Conservation (phyloP, 78 protist species). For the Carpediemonas membranifera region DNA sequence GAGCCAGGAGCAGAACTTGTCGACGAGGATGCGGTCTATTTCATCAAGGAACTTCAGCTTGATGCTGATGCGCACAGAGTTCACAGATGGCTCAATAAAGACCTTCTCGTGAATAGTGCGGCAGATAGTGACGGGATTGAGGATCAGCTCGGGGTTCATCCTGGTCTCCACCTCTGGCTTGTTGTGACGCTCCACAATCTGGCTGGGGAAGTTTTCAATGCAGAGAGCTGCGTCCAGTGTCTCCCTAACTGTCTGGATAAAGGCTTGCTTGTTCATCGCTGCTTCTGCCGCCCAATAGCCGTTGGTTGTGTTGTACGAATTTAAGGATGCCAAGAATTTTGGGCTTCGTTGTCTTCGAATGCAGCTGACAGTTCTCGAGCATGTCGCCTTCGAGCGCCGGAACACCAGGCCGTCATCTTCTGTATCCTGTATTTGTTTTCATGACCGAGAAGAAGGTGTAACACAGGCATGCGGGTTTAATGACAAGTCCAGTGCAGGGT, state of each 20-base stretch:
- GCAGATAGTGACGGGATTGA: constrained; percentile 71
- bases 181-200: constrained; percentile 95
- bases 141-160: constrained; percentile 61
- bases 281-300: too few relatives aligned
- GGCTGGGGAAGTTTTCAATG: constrained; percentile 78
- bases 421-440: too few relatives aligned
- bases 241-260: constrained; percentile 26
- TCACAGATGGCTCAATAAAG: constrained; percentile 83
- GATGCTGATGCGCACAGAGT: constrained; percentile 87
- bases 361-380: too few relatives aligned
- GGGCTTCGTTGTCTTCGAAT: too few relatives aligned
- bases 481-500: too few relatives aligned
- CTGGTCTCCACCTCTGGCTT: constrained; percentile 92
- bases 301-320: too few relatives aligned
- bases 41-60: constrained; percentile 77
- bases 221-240: constrained; percentile 87
- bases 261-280: too few relatives aligned
- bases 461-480: too few relatives aligned
- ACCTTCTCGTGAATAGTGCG: constrained; percentile 69
- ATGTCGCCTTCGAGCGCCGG: too few relatives aligned
- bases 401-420: too few relatives aligned
- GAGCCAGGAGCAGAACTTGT: constrained; percentile 78
- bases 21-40: constrained; percentile 70
- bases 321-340: too few relatives aligned
- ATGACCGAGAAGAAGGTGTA: too few relatives aligned